phyloP scores from a whole-genome alignment of 1,139 yeast species.

The Arxiozyma bovina region DNA sequence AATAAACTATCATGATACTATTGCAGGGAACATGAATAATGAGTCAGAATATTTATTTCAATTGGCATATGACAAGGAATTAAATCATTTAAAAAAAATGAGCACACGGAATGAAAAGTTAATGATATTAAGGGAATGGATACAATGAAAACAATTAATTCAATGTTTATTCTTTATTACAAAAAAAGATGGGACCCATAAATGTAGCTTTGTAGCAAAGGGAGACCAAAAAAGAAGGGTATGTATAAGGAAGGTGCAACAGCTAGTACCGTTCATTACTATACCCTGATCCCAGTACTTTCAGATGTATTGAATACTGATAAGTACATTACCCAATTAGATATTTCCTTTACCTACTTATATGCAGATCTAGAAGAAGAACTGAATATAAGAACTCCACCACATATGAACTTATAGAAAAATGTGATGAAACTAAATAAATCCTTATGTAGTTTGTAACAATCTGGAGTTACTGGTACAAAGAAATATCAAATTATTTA shows the following conservation, averaged over 20 bases:
- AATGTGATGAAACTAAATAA: constrained; percentile 9
- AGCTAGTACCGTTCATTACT: constrained; percentile 7
- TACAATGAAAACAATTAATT: constrained; percentile 1
- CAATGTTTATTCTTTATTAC: constrained; percentile 9
- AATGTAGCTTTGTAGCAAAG: constrained; percentile 9
- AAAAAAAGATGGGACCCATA: constrained; percentile 8
- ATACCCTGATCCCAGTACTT: constrained; percentile 6
- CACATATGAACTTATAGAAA: constrained; percentile 5
- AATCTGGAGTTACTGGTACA: constrained; percentile 11
- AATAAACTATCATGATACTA: not conserved
- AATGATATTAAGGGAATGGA: not conserved
- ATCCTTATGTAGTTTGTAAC: constrained; percentile 11
- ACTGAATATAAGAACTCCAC: constrained; percentile 12
- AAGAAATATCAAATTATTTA: constrained; percentile 2
- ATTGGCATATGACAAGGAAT: not conserved
- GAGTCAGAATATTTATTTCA: not conserved
- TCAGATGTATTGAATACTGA: constrained; percentile 3
- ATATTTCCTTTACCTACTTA: constrained; percentile 13
- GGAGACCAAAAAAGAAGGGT: constrained; percentile 7
- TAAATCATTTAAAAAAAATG: constrained; percentile 5
- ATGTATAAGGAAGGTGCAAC: constrained; percentile 5
- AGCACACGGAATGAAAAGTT: too few relatives aligned
- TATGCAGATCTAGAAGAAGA: constrained; percentile 14
- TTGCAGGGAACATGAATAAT: too few relatives aligned
- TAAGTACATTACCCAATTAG: constrained; percentile 6